phyloP scores from a whole-genome alignment of 495 filamentous ascomycete genomes.

The Rhizodiscina lignyota region DNA sequence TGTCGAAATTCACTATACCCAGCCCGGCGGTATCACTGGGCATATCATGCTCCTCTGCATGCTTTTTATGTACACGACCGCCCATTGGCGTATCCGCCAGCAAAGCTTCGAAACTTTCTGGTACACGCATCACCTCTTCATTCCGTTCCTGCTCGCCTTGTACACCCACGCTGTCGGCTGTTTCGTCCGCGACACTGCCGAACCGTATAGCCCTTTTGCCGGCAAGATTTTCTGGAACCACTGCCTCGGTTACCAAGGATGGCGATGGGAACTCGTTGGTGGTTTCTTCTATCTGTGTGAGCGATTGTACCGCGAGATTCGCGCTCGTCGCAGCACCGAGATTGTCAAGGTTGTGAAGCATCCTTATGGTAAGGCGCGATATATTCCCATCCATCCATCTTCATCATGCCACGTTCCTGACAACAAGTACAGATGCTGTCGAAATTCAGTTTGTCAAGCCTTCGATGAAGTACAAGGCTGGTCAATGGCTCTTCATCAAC shows the following conservation, averaged over 20 bases:
- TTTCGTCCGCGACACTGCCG: slow-evolving; percentile 46
- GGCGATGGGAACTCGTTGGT: slow-evolving; percentile 91
- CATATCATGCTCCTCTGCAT: slow-evolving; percentile 98
- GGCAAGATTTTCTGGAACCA: slow-evolving; percentile 71
- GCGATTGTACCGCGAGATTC: slow-evolving; percentile 82
- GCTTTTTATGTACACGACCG: slow-evolving; percentile 95
- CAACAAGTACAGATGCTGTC: slow-evolving; percentile 52
- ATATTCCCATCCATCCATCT: too few species aligned
- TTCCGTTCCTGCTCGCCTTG: slow-evolving; percentile 82
- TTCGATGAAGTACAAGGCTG: slow-evolving; percentile 94
- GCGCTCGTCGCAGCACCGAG: slow-evolving; percentile 61
- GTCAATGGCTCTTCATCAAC: slow-evolving; percentile 95
- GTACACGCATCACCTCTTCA: slow-evolving; percentile 97
- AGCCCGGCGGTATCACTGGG: slow-evolving; percentile 83
- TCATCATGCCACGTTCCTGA: background rate
- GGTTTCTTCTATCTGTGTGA: slow-evolving; percentile 75
- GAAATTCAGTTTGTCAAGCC: slow-evolving; percentile 96
- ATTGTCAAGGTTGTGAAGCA: slow-evolving; percentile 91
- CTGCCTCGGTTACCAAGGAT: slow-evolving; percentile 90
- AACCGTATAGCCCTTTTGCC: slow-evolving; percentile 69
- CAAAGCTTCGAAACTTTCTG: slow-evolving; percentile 97
- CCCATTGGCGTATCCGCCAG: slow-evolving; percentile 83
- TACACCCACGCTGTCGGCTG: slow-evolving; percentile 95
- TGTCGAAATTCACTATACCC: slow-evolving; percentile 82
- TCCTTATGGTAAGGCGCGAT: slow-evolving; percentile 87